Conservation (phyloP, 768 basidiomycete genomes). For the Mycena haematopus region DNA sequence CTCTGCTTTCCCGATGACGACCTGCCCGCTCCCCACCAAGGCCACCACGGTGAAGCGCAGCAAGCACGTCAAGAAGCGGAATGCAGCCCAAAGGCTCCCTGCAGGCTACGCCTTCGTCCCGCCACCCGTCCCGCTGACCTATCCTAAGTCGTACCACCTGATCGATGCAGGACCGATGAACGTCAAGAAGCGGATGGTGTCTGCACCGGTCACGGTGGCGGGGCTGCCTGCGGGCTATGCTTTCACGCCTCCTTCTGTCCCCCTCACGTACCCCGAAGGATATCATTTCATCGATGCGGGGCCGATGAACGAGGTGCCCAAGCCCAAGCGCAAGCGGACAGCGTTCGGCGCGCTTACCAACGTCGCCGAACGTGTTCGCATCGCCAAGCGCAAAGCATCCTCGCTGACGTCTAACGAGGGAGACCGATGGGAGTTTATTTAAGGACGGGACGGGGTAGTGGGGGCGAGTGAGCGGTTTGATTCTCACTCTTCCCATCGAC, state of each 20-base stretch:
- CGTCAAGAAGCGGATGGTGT: background rate
- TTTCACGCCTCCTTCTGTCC: too few relatives aligned
- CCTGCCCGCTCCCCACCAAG: background rate
- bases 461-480: too few relatives aligned
- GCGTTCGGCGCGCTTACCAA: slow-evolving; percentile 10
- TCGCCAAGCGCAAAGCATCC: background rate
- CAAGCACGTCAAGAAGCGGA: background rate
- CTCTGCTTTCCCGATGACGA: background rate
- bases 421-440: too few relatives aligned
- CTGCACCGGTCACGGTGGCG: too few relatives aligned
- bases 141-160: slow-evolving; percentile 5
- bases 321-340: too few relatives aligned
- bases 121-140: background rate
- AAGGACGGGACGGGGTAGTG: too few relatives aligned
- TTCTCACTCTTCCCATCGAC: too few relatives aligned
- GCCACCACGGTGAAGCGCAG: background rate
- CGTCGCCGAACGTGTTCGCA: background rate
- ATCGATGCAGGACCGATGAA: slow-evolving; percentile 14
- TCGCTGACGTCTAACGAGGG: too few relatives aligned
- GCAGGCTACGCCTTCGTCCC: slow-evolving; percentile 14
- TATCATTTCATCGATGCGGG: too few relatives aligned
- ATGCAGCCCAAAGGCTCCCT: background rate
- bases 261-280: too few relatives aligned
- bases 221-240: too few relatives aligned
- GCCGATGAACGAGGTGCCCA: too few relatives aligned